These are phyloP conservation scores for Diplodia intermedia DNA, from an alignment of 2,329 filamentous ascomycete genomes.

Conservation along the genomic window DNA sequence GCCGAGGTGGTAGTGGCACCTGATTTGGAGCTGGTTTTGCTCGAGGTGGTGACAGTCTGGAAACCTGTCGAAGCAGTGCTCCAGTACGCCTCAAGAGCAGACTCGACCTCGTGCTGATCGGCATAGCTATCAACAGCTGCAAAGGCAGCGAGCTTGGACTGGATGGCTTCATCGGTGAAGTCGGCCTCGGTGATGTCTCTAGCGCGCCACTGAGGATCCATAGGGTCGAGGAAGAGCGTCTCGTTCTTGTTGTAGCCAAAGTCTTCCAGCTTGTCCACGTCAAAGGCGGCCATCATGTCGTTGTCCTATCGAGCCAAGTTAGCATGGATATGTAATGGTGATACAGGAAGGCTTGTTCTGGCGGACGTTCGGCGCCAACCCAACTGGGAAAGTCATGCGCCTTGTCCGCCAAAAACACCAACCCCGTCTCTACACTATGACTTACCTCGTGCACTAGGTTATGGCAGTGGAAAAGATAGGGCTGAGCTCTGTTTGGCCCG, in stretches of 20 bases:
- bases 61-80: conserved; percentile 8
- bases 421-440: neutral
- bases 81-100: conserved; percentile 42
- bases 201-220: conserved; percentile 41
- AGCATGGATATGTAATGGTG: neutral
- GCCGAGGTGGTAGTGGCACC: neutral
- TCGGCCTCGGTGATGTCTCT: conserved; percentile 39
- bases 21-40: neutral
- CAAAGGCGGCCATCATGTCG: conserved; percentile 46
- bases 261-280: conserved; percentile 48
- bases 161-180: conserved; percentile 40
- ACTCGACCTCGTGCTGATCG: conserved; percentile 38
- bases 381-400: neutral
- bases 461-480: conserved; percentile 55
- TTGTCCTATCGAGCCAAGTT: neutral
- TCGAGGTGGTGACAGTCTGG: neutral
- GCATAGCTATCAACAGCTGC: conserved; percentile 43
- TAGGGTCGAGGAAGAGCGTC: conserved; percentile 45
- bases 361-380: neutral
- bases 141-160: conserved; percentile 43
- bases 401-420: neutral
- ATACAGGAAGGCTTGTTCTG: neutral
- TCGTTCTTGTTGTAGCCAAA: conserved; percentile 43
- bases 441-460: conserved; percentile 54
- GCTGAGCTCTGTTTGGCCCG: conserved; percentile 32